Base-by-base conservation (phyloP, 371 early-diverging fungal genomes). In the Thermomucor indicae-seudaticae region DNA sequence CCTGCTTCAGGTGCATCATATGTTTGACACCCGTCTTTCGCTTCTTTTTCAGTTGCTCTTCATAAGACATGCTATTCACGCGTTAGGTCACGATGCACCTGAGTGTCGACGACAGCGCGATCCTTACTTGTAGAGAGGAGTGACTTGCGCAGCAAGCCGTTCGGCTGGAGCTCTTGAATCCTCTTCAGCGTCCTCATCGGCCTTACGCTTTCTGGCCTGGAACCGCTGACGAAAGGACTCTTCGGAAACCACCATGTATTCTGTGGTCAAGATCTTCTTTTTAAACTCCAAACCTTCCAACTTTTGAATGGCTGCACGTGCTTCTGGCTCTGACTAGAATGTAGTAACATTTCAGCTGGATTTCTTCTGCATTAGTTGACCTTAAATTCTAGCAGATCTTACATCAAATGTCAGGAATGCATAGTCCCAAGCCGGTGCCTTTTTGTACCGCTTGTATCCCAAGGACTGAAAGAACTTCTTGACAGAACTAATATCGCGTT, bases 121-220 rank as follows among this genome's bases (percentile, higher is more conserved):
- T n/a, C n/a, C 37, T 51, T 62, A 82, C 80, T 66, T 71, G 73
- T 81, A 76, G 29, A 86, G 55, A 19, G 88, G 87, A 4, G 87
- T 86, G n/a, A 86, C 83, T 70, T 88, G 88, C 64, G 85, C 86
- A 11, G 80, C 78, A 23, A 90, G 63, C 25, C 63, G 65, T 60
- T 90, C 85, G 28, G 69, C 60, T 16, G 81, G 81, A 7, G 84
- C 70, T 38, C 79, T 64, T 14, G 63, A 49, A 43, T 82, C 80
- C 12, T 57, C 51, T 37, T 71, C 73, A 16, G 49, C 55, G 4
- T 19, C 54, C 50, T 53, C 57, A 27, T 48, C 59, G 6, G n/a
- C 29, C 10, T 34, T 46, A 38, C 7, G 12, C 16, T 42, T 49
- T 52, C 63, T 69, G 11, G 43, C 37, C 14, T 53, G 51, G 44